Conservation (phyloP, 805 yeast genomes). For the Pichia californica region DNA sequence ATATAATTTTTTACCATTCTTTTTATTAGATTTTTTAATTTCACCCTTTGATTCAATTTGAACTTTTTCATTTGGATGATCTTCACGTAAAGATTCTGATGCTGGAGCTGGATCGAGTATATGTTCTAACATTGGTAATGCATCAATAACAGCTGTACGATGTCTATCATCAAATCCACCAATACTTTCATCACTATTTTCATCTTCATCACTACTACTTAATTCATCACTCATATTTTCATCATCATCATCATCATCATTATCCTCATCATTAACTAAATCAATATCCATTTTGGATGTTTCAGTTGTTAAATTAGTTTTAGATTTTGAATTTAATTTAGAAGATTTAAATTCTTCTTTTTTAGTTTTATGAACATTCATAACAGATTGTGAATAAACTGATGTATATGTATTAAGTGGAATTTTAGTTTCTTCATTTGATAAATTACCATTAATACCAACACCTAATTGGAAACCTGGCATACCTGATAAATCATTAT, state of each 20-base stretch:
- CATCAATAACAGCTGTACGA: not conserved
- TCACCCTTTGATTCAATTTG: too few relatives aligned
- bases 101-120: slow-evolving; percentile 9
- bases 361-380: not conserved
- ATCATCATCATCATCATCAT: not conserved
- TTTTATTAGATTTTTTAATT: not conserved
- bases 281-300: not conserved
- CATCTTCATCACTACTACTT: not conserved
- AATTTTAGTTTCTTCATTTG: not conserved
- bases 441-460: not conserved
- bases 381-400: slow-evolving; percentile 6
- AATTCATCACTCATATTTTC: not conserved
- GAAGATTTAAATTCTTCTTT: too few relatives aligned
- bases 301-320: too few relatives aligned
- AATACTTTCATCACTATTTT: not conserved
- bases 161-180: not conserved
- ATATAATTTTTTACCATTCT: slow-evolving; percentile 30
- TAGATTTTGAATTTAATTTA: too few relatives aligned
- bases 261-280: slow-evolving; percentile 1
- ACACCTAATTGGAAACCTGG: slow-evolving; percentile 1
- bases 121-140: slow-evolving; percentile 6
- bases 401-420: slow-evolving; percentile 2
- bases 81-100: not conserved
- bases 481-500: slow-evolving; percentile 7
- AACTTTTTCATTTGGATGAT: not conserved